These are phyloP conservation scores for Coemansia reversa DNA, from an alignment of 192 early-diverging fungal species.

Conservation along the genomic window DNA sequence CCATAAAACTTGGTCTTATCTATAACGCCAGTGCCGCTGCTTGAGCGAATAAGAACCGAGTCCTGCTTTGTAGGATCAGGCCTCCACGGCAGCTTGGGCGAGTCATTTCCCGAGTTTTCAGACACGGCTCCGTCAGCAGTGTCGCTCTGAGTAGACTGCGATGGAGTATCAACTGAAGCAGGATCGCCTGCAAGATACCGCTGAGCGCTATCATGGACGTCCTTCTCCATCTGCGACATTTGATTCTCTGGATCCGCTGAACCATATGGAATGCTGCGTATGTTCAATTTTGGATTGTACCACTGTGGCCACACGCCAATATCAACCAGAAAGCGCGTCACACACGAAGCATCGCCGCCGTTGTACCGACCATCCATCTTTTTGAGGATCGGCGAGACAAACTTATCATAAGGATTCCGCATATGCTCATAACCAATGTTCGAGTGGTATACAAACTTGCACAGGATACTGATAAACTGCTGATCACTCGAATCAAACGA, in stretches of 20 bases:
- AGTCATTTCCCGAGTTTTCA: neutral
- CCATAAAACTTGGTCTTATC: slow-evolving; percentile 57
- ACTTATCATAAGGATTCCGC: slow-evolving; percentile 41
- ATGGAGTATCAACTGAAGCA: neutral
- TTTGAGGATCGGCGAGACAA: slow-evolving; percentile 62
- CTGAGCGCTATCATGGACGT: neutral
- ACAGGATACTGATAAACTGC: slow-evolving; percentile 59
- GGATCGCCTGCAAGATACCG: slow-evolving; percentile 10
- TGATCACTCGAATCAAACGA: slow-evolving; percentile 54
- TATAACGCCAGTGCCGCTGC: slow-evolving; percentile 12
- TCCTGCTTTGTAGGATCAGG: slow-evolving; percentile 7
- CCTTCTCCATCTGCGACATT: slow-evolving; percentile 22
- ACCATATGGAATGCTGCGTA: slow-evolving; percentile 46
- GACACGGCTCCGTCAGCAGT: neutral
- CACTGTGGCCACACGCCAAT: slow-evolving; percentile 79
- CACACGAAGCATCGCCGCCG: slow-evolving; percentile 52
- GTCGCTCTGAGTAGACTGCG: too few relatives aligned
- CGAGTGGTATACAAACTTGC: slow-evolving; percentile 43
- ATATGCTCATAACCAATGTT: slow-evolving; percentile 24
- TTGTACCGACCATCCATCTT: slow-evolving; percentile 56
- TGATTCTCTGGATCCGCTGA: slow-evolving; percentile 39
- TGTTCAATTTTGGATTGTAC: slow-evolving; percentile 63
- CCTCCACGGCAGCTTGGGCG: slow-evolving; percentile 9
- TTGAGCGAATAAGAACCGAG: slow-evolving; percentile 21
- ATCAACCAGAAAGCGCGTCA: slow-evolving; percentile 67